Evolutionary conservation across 495 filamentous ascomycete genomes (phyloP), one percentile per base, ranked within the genome.

Genomic region (Tuber calosporum): DNA sequence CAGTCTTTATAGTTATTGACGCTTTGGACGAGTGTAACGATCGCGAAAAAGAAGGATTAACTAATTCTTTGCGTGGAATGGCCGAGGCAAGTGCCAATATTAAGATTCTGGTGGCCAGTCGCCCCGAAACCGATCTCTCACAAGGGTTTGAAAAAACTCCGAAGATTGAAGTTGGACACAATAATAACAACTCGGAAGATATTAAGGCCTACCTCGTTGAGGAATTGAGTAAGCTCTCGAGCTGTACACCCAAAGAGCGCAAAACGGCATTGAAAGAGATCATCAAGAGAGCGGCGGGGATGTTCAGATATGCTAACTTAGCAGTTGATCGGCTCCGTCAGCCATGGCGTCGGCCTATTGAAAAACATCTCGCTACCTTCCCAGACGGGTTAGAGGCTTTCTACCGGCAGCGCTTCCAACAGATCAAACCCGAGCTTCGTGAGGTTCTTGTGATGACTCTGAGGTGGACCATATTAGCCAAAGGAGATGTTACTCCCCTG

Each of bases 21-120:
- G 80, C 77, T 34, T 42, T 81, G 43, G 80, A 82, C 36, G 80
- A 82, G 74, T 79, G 80, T 48, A 73, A 77, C 66, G 67, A 74
- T 26, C 66, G 68, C 38, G 67, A 73, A 37, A 38, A 68, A 67
- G 71, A 71, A 66, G 45, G 70, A 69, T 38, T 75, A 30, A 36
- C 69, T 22, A 67, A 43, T 39, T 43, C 67, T 15, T 30, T 73
- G 34, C 67, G 30, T 9, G 72, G 67, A 37, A 37, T 73, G 62
- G 13, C 62, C n/a, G 67, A 70, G 20, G 36, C 41, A 73, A 30
- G 41, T 11, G 30, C 41, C 20, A 20, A 40, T 3, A 22, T 73
- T 39, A 73, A 73, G 36, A 71, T 73, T 30, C 41, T 73, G 4
- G 42, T 73, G 45, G 72, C 72, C 13, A 73, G 72, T 30, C 72